A percentile compares a stretch with the other conserved stretches of the same genome.
Evolutionary conservation across 2,329 filamentous ascomycete genomes (phyloP).

Genomic region (Hansfordia pulvinata): DNA sequence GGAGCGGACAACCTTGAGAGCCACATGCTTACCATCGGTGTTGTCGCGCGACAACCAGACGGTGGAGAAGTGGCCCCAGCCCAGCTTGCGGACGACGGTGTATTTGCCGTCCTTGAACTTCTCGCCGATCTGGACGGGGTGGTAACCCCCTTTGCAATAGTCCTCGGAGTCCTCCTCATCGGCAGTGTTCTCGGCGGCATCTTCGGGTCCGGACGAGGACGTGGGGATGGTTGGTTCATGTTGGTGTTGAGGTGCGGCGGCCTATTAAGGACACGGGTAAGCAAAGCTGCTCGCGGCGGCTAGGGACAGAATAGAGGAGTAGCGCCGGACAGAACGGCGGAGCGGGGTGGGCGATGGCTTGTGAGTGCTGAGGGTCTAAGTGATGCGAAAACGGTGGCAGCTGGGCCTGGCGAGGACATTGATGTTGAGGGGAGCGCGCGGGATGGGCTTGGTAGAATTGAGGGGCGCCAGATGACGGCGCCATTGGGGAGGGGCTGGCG

Average conservation of each 20-base stretch:
- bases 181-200: constrained; percentile 79
- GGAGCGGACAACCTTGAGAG: constrained; percentile 92
- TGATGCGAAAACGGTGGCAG: background rate
- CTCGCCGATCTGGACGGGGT: constrained; percentile 87
- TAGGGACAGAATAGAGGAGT: constrained; percentile 2
- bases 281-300: constrained; percentile 7
- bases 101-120: constrained; percentile 97
- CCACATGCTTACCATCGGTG: constrained; percentile 81
- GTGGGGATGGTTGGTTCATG: constrained; percentile 60
- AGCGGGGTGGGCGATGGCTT: constrained; percentile 1
- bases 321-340: constrained; percentile 4
- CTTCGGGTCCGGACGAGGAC: constrained; percentile 66
- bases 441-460: background rate
- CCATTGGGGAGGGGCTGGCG: background rate
- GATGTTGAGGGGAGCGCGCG: background rate
- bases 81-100: constrained; percentile 88
- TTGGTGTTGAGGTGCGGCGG: constrained; percentile 39
- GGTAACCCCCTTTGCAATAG: constrained; percentile 98
- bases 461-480: background rate
- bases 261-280: constrained; percentile 24
- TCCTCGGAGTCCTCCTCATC: constrained; percentile 98
- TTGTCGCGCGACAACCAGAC: constrained; percentile 82
- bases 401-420: background rate
- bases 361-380: constrained; percentile 1
- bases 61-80: constrained; percentile 98